These are phyloP conservation scores for Rasamsonia emersonii DNA, from an alignment of 2,329 filamentous ascomycete genomes.

Conservation along the genomic window DNA sequence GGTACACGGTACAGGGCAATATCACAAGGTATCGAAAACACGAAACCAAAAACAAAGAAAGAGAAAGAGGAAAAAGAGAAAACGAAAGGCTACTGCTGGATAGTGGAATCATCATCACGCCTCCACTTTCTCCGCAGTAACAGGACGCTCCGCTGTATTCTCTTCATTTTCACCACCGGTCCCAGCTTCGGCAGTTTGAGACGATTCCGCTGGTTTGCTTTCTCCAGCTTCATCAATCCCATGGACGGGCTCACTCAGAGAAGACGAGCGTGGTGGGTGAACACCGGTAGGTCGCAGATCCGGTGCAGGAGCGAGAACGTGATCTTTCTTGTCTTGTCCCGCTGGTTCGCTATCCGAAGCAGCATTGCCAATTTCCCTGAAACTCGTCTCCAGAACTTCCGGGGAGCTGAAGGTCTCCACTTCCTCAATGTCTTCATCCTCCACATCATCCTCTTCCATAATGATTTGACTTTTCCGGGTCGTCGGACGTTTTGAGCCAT, in stretches of 20 bases:
- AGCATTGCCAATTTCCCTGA: conserved; percentile 16
- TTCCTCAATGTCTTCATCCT: conserved; percentile 31
- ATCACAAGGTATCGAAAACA: background rate
- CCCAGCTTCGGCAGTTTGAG: conserved; percentile 63
- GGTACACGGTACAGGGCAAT: background rate
- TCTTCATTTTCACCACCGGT: conserved; percentile 37
- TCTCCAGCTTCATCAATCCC: background rate
- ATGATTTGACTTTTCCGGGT: conserved; percentile 36
- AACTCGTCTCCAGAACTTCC: conserved; percentile 7
- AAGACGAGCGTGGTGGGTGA: conserved; percentile 32
- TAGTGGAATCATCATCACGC: too few species aligned
- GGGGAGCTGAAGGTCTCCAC: conserved; percentile 30
- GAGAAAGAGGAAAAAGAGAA: conserved; percentile 1
- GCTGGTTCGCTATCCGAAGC: conserved; percentile 11
- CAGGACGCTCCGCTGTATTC: background rate
- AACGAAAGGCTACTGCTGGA: too few species aligned
- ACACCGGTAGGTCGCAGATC: conserved; percentile 23
- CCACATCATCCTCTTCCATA: conserved; percentile 36
- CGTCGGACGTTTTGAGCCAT: conserved; percentile 16
- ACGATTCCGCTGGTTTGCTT: conserved; percentile 16
- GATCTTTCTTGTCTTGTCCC: conserved; percentile 16
- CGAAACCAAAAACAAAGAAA: background rate
- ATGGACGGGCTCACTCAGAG: conserved; percentile 12
- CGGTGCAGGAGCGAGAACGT: conserved; percentile 22
- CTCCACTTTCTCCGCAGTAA: too few species aligned